Base-by-base conservation (phyloP, 345 rosid species). In the Hibiscus trionum region DNA sequence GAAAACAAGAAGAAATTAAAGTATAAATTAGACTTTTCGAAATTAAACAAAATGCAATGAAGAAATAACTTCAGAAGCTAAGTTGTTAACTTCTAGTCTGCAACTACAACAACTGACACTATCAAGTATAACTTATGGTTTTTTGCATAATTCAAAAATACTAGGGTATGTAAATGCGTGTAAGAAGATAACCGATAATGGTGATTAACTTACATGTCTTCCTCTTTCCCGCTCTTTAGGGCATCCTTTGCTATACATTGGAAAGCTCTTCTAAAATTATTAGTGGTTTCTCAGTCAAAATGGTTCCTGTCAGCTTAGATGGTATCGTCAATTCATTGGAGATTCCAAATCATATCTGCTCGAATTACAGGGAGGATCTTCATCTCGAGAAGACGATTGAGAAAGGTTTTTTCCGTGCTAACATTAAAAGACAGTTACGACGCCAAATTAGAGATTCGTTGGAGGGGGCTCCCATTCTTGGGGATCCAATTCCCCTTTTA, bases 201-300 rank as follows among this genome's bases (percentile, higher is more conserved):
- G 5, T 61, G 75, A 72, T 53, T 11, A 68, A 87, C 97, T 91
- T 82, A 93, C 96, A 93, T 81, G 68, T 96, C 97, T 81, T 93
- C 97, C 78, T 93, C 99, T 74, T 89, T 94, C n/a, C 90, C 98
- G 71, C 87, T 96, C 86, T 87, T 91, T 70, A 87, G 70, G 17
- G 99, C 98, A 80, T 96, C 82, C 88, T 91, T 89, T 7, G 98
- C 96, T 77, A 93, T 92, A 89, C 93, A 87, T 67, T 88, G 90
- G 83, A 95, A 95, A 82, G 97, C 98, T 84, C 91, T 97, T 77
- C 24, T 21, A 21, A 21, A 21, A 21, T 21, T 21, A 21, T 21
- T 21, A 21, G 24, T 21, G 24, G 24, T 21, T 21, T 21, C 24
- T 21, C 24, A 21, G 24, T 21, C 24, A 21, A 21, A 21, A 21